Percentiles rank a stretch among this genome's conserved stretches.
Evolutionary conservation across 192 early-diverging fungal genomes (phyloP).

Genomic region (Rhizoclosmatium sp.): DNA sequence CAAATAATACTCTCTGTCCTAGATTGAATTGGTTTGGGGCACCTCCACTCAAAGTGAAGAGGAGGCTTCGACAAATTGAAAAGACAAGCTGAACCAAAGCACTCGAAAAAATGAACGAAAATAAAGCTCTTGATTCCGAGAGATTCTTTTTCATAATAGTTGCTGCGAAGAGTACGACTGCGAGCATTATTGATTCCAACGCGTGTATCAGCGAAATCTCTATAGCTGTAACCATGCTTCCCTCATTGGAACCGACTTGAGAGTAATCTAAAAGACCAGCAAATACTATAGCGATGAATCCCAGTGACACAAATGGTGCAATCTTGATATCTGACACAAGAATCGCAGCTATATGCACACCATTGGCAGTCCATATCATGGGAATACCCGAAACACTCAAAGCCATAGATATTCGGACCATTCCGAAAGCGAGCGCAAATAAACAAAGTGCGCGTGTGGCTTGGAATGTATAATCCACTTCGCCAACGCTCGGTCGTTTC

Average conservation of each 20-base stretch:
- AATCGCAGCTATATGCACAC: constrained; percentile 1
- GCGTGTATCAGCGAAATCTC: neutral
- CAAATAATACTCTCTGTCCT: neutral
- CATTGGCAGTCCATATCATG: constrained; percentile 4
- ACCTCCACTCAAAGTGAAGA: neutral
- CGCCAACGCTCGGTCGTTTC: too few relatives aligned
- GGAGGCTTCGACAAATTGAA: constrained; percentile 6
- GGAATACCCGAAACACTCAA: constrained; percentile 12
- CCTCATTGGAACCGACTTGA: neutral
- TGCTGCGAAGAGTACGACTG: neutral
- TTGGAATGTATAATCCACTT: too few relatives aligned
- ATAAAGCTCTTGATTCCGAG: neutral
- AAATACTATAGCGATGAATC: neutral
- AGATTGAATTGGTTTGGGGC: neutral
- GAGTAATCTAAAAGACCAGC: neutral
- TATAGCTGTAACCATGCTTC: too few relatives aligned
- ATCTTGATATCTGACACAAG: neutral
- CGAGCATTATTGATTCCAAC: constrained; percentile 1
- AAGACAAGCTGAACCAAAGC: neutral
- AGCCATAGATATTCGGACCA: neutral
- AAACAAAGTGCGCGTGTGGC: too few relatives aligned
- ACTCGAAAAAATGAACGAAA: neutral
- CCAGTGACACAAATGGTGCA: neutral
- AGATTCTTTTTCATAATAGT: neutral
- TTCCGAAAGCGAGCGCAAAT: neutral